Evolutionary conservation across 352 stramenopile species (phyloP), one percentile per base, ranked within the genome.

Genomic region (Phytophthora ramorum): DNA sequence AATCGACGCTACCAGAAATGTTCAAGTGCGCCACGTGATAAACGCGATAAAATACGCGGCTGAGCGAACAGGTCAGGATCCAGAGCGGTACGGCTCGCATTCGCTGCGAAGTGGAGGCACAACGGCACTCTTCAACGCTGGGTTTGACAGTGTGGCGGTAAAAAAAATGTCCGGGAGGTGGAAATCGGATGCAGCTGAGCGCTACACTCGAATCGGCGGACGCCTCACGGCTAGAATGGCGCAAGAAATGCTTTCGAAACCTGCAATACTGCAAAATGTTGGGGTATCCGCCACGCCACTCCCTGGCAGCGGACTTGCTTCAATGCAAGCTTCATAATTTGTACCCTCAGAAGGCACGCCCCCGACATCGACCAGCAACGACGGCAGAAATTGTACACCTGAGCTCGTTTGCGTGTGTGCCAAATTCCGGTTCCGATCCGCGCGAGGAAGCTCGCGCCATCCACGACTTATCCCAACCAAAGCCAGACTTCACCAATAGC

Each of bases 271-370:
- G 35, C 35, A 17, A 41, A 41, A 17, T 41, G 9, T 41, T 16
- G 35, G 52, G 52, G 22, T 6, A 41, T 38, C 52, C 52, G 22
- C 52, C 48, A 56, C 24, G 53, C 53, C 53, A 45, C 53, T 32
- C 37, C 52, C 52, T 44, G 41, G 16, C 52, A 41, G 24, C 19
- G 28, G 40, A 49, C 38, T 38, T 16, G 40, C 52, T 43, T 6
- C 52, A 59, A 59, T 58, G 50, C 7, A 48, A 45, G 10, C 12
- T 22, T 57, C 32, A 35, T 52, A 32, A 57, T 57, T 35, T 28
- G 49, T 57, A 32, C 49, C 49, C 10, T 14, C 24, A 19, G 0
- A 5, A 13, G 20, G 49, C 49, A 57, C 37, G 50, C 47, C 47
- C 47, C 47, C 47, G 40, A 54, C n/a, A 37, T 37, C 30, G 30